phyloP scores from a whole-genome alignment of 805 yeast species.

The Starmerella floricola region DNA sequence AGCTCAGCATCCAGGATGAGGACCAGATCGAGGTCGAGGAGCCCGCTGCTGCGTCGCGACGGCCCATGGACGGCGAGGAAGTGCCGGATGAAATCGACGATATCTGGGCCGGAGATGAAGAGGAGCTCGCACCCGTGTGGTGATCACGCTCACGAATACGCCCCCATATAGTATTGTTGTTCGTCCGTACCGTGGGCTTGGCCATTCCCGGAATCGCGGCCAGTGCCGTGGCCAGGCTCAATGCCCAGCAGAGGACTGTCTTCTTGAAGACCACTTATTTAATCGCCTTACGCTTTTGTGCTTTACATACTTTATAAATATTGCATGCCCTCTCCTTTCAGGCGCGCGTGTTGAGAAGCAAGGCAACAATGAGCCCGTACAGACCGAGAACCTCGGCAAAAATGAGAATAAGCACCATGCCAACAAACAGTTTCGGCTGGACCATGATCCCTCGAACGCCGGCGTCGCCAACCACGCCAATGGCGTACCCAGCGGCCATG shows the following conservation, averaged over 20 bases:
- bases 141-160: neutral
- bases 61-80: slow-evolving; percentile 30
- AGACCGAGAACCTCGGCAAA: slow-evolving; percentile 84
- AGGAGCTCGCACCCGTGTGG: slow-evolving; percentile 10
- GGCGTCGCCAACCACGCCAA: slow-evolving; percentile 87
- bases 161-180: too few relatives aligned
- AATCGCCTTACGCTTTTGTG: too few relatives aligned
- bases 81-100: slow-evolving; percentile 2
- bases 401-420: slow-evolving; percentile 77
- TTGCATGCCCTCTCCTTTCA: neutral
- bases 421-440: slow-evolving; percentile 79
- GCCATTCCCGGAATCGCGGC: too few relatives aligned
- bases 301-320: too few relatives aligned
- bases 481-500: slow-evolving; percentile 91
- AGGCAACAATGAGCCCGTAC: slow-evolving; percentile 90
- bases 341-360: slow-evolving; percentile 65
- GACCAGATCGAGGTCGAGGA: slow-evolving; percentile 3
- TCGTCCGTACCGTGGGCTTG: too few relatives aligned
- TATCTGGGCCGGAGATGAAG: slow-evolving; percentile 5
- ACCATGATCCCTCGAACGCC: slow-evolving; percentile 83
- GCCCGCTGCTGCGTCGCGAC: slow-evolving; percentile 10
- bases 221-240: too few relatives aligned
- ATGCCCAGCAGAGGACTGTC: too few relatives aligned
- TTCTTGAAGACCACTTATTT: too few relatives aligned
- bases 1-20: neutral